Conservation (phyloP, 192 early-diverging fungal genomes). For the Chytriomyces confervae region DNA sequence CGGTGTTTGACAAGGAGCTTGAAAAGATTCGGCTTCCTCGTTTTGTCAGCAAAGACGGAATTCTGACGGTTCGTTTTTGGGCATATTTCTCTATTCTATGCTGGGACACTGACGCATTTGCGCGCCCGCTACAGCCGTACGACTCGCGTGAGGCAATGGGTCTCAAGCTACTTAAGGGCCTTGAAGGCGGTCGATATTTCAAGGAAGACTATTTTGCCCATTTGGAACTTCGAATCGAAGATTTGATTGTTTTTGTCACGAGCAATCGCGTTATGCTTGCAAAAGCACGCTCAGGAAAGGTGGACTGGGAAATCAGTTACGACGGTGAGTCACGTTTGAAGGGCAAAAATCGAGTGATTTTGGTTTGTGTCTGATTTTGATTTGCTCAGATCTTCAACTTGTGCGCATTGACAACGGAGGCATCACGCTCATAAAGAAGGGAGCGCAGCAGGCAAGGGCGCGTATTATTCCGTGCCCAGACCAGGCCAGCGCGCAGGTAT, state of each 20-base stretch:
- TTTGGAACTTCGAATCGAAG: slow-evolving; percentile 79
- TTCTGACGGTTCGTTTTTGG: slow-evolving; percentile 64
- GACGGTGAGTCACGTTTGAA: slow-evolving; percentile 37
- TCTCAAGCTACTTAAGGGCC: slow-evolving; percentile 81
- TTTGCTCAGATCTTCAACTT: slow-evolving; percentile 45
- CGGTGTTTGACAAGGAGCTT: slow-evolving; percentile 82
- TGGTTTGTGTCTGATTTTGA: background rate
- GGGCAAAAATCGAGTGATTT: too few species aligned
- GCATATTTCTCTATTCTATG: background rate
- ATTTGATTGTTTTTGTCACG: slow-evolving; percentile 86
- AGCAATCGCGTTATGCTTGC: slow-evolving; percentile 78
- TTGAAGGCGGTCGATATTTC: slow-evolving; percentile 78
- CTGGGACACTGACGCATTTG: background rate
- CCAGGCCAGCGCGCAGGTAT: slow-evolving; percentile 48
- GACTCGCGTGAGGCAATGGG: slow-evolving; percentile 80
- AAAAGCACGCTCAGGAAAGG: slow-evolving; percentile 67
- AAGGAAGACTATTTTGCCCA: slow-evolving; percentile 88
- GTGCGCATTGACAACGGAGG: slow-evolving; percentile 43
- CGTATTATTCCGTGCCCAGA: slow-evolving; percentile 54
- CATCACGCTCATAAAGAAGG: slow-evolving; percentile 46
- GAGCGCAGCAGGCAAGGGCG: slow-evolving; percentile 36
- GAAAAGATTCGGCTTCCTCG: slow-evolving; percentile 87
- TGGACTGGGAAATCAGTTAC: slow-evolving; percentile 87
- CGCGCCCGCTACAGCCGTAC: slow-evolving; percentile 56
- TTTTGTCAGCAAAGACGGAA: slow-evolving; percentile 81